Evolutionary conservation across 805 yeast genomes (phyloP).

Genomic region (Suhomyces sp.): DNA sequence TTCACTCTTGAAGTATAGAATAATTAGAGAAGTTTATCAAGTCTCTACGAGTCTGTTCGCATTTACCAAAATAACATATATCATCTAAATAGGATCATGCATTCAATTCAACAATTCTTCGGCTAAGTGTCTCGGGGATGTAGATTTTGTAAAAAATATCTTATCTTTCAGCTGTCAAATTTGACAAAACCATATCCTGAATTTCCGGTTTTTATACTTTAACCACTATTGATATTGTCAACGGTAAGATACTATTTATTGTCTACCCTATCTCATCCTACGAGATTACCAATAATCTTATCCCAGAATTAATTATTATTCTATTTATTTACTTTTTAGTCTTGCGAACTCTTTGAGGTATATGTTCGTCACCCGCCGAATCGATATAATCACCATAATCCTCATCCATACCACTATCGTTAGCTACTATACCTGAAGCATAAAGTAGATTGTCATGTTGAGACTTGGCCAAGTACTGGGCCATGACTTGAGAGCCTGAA

Average conservation of each 20-base stretch:
- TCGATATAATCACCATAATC: neutral
- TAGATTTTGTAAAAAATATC: too few relatives aligned
- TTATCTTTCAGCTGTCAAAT: too few relatives aligned
- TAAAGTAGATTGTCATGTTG: conserved; percentile 60
- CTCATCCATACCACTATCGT: conserved; percentile 17
- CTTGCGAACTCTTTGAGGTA: neutral
- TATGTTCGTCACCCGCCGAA: neutral
- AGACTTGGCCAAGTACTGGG: conserved; percentile 71
- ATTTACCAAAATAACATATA: neutral
- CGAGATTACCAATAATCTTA: neutral
- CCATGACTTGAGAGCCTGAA: conserved; percentile 73
- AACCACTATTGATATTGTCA: neutral
- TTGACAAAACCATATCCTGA: too few relatives aligned
- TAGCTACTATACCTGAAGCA: conserved; percentile 25
- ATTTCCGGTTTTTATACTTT: neutral
- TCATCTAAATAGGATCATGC: neutral
- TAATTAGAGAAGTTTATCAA: neutral
- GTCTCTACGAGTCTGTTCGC: neutral
- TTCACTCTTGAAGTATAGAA: conserved; percentile 8
- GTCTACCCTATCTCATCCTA: too few relatives aligned
- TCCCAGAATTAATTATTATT: neutral
- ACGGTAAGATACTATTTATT: too few relatives aligned
- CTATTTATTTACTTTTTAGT: neutral
- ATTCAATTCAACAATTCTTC: neutral
- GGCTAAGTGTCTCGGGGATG: too few relatives aligned